phyloP scores from a whole-genome alignment of 1,139 yeast genomes.

The Saccharomyces hybrid region DNA sequence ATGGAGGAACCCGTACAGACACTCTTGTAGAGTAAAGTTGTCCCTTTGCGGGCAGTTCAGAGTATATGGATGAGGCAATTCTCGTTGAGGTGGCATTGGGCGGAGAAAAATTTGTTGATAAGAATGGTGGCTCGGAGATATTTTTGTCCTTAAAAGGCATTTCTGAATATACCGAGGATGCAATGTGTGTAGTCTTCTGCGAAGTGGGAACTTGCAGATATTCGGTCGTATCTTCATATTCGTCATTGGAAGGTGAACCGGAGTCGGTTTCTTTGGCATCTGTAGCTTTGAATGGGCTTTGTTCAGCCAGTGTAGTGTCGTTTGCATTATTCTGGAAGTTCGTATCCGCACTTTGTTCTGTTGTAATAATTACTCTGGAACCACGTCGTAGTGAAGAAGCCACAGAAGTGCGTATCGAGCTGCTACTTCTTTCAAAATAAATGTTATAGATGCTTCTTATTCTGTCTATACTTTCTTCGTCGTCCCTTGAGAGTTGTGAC shows the following conservation, averaged over 20 bases:
- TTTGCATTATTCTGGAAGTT: not conserved
- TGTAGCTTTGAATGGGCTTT: not conserved
- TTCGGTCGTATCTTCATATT: not conserved
- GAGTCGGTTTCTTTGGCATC: slow-evolving; percentile 2
- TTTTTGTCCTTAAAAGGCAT: slow-evolving; percentile 11
- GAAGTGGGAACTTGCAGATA: slow-evolving; percentile 5
- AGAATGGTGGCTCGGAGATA: slow-evolving; percentile 6
- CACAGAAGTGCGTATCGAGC: slow-evolving; percentile 19
- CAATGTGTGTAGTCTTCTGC: slow-evolving; percentile 9
- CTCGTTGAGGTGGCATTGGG: slow-evolving; percentile 16
- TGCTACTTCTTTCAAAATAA: slow-evolving; percentile 55
- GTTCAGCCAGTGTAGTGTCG: not conserved
- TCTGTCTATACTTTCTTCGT: slow-evolving; percentile 59
- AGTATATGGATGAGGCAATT: slow-evolving; percentile 31
- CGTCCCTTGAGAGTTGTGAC: slow-evolving; percentile 35
- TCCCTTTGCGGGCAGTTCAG: slow-evolving; percentile 18
- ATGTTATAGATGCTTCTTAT: slow-evolving; percentile 72
- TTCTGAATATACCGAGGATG: slow-evolving; percentile 31
- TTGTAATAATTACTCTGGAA: not conserved
- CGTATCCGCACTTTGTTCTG: not conserved
- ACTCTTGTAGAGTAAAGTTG: not conserved
- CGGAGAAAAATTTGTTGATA: slow-evolving; percentile 4
- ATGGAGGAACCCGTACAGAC: not conserved
- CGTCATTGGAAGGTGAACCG: not conserved
- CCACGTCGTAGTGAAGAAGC: slow-evolving; percentile 6